Evolutionary conservation across 2,329 filamentous ascomycete species (phyloP).

Genomic region (Zasmidium citrigriseum): DNA sequence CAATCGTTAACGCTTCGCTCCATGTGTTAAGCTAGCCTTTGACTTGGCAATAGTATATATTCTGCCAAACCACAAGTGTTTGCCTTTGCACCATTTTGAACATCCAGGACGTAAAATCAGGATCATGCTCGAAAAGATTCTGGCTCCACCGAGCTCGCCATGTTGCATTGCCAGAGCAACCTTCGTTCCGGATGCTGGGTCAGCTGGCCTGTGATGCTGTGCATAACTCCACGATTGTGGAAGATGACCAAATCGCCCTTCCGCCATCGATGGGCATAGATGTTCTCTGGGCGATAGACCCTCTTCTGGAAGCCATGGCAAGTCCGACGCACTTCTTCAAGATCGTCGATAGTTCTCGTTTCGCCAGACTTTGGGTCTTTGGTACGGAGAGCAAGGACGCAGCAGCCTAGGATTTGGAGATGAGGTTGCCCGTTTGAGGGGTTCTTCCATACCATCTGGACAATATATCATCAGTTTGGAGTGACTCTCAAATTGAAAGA

Average conservation of each 20-base stretch:
- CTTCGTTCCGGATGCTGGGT: constrained; percentile 22
- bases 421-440: constrained; percentile 17
- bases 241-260: constrained; percentile 37
- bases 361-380: constrained; percentile 23
- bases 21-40: too few relatives aligned
- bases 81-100: too few relatives aligned
- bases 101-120: too few relatives aligned
- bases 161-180: constrained; percentile 34
- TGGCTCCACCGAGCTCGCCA: constrained; percentile 10
- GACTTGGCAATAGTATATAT: too few relatives aligned
- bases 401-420: constrained; percentile 31
- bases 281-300: constrained; percentile 29
- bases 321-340: constrained; percentile 27
- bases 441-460: constrained; percentile 14
- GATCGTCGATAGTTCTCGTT: constrained; percentile 19
- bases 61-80: too few relatives aligned
- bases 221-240: constrained; percentile 37
- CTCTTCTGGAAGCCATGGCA: constrained; percentile 31
- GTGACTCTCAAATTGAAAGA: neutral
- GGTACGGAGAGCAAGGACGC: constrained; percentile 24
- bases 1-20: too few relatives aligned
- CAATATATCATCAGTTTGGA: neutral
- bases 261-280: constrained; percentile 37
- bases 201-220: constrained; percentile 36
- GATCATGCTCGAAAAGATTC: too few relatives aligned